Evolutionary conservation across 2,329 filamentous ascomycete genomes (phyloP).

Genomic region (Sporothrix luriei): DNA sequence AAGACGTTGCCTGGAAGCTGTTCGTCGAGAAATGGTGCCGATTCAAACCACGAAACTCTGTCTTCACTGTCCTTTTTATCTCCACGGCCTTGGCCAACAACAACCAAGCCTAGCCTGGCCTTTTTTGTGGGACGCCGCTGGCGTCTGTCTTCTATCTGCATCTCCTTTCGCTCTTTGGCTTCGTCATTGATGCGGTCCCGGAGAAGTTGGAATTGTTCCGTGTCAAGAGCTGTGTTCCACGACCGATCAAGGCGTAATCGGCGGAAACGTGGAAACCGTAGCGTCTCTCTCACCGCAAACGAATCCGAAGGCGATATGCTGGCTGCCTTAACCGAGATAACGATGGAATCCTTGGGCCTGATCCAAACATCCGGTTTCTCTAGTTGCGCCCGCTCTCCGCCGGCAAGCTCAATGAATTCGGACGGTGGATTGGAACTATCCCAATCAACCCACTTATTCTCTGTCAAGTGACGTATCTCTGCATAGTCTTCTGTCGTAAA

Average conservation of each 20-base stretch:
- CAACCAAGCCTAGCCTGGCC: slow-evolving; percentile 68
- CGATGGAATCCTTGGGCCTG: slow-evolving; percentile 80
- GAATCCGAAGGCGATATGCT: slow-evolving; percentile 73
- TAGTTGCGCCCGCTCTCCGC: slow-evolving; percentile 67
- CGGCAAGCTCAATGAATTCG: slow-evolving; percentile 78
- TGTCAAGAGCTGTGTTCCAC: slow-evolving; percentile 78
- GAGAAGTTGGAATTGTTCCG: slow-evolving; percentile 75
- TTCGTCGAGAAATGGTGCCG: neutral
- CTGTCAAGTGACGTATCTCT: slow-evolving; percentile 77
- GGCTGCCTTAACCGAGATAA: slow-evolving; percentile 86
- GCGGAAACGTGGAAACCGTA: slow-evolving; percentile 91
- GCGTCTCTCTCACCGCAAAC: slow-evolving; percentile 74
- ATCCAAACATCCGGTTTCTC: slow-evolving; percentile 94
- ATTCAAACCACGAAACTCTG: slow-evolving; percentile 46
- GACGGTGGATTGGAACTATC: slow-evolving; percentile 74
- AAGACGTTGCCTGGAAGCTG: slow-evolving; percentile 64
- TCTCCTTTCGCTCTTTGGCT: slow-evolving; percentile 68
- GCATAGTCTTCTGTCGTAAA: slow-evolving; percentile 84
- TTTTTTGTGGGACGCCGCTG: slow-evolving; percentile 59
- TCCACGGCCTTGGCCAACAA: slow-evolving; percentile 67
- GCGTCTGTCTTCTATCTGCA: slow-evolving; percentile 71
- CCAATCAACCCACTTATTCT: slow-evolving; percentile 91
- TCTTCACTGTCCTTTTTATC: slow-evolving; percentile 30
- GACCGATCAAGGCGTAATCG: slow-evolving; percentile 76
- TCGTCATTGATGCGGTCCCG: slow-evolving; percentile 71